These are phyloP conservation scores for Chrysoporthe puriensis DNA, from an alignment of 2,329 filamentous ascomycete species.

Conservation along the genomic window DNA sequence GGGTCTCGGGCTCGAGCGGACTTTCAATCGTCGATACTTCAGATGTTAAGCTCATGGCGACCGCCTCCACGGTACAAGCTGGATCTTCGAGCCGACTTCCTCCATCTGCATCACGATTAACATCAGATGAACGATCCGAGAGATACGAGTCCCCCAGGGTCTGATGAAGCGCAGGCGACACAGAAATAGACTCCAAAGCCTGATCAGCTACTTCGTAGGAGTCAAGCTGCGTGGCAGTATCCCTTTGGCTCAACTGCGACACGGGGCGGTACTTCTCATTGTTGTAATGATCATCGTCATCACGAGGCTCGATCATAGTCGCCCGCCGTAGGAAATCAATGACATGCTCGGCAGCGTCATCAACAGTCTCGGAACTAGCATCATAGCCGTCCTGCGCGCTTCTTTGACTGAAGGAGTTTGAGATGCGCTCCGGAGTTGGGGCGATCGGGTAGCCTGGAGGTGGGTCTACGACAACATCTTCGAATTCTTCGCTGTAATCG, in stretches of 20 bases:
- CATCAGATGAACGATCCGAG: not conserved
- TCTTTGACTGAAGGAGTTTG: constrained; percentile 6
- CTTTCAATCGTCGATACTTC: constrained; percentile 13
- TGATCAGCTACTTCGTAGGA: not conserved
- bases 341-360: constrained; percentile 13
- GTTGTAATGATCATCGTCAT: too few species aligned
- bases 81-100: not conserved
- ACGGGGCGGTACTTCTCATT: not conserved
- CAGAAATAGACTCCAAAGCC: not conserved
- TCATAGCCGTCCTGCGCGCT: constrained; percentile 1
- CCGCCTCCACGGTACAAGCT: not conserved
- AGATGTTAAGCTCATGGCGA: not conserved
- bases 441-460: constrained; percentile 35
- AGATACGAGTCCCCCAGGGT: not conserved
- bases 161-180: not conserved
- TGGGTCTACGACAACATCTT: constrained; percentile 34
- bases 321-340: constrained; percentile 20
- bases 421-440: constrained; percentile 37
- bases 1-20: constrained; percentile 4
- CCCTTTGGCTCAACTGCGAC: not conserved
- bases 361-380: constrained; percentile 5
- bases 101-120: not conserved
- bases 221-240: not conserved
- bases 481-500: constrained; percentile 58
- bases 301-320: constrained; percentile 5